phyloP scores from a whole-genome alignment of 441 rosid species.

The Geranium incanum region DNA sequence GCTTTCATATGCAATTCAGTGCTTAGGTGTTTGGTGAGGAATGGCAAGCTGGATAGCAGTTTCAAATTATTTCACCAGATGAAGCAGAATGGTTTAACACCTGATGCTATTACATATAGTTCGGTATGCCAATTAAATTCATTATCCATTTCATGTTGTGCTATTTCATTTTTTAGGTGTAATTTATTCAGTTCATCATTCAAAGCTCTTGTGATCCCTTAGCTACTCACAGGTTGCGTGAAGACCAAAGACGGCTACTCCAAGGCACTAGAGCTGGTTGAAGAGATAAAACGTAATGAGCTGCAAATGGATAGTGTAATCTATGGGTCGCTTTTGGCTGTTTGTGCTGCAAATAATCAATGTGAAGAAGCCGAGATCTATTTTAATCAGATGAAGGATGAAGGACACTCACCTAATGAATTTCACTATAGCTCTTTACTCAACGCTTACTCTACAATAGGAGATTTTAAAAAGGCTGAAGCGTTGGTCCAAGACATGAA shows the following conservation, averaged over 20 bases:
- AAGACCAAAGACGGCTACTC: conserved; percentile 59
- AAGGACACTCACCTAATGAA: conserved; percentile 59
- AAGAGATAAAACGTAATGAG: conserved; percentile 50
- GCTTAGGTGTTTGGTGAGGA: conserved; percentile 65
- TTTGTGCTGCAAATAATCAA: conserved; percentile 77
- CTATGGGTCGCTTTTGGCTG: conserved; percentile 78
- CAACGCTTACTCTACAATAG: conserved; percentile 67
- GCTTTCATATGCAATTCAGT: conserved; percentile 71
- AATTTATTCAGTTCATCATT: conserved; percentile 16
- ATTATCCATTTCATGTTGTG: conserved; percentile 7
- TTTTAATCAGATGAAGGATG: conserved; percentile 69
- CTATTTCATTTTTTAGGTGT: not conserved
- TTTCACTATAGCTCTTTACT: conserved; percentile 83
- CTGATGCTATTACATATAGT: conserved; percentile 71
- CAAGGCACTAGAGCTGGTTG: conserved; percentile 62
- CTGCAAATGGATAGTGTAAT: conserved; percentile 66
- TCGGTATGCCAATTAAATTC: conserved; percentile 41
- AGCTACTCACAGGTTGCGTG: conserved; percentile 87
- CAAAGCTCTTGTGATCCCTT: conserved; percentile 27
- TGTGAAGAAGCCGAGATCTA: conserved; percentile 64
- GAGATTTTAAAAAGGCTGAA: conserved; percentile 72
- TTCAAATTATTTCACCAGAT: conserved; percentile 65
- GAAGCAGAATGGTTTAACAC: conserved; percentile 76
- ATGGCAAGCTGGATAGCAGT: conserved; percentile 55
- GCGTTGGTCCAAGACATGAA: conserved; percentile 67